Evolutionary conservation across 768 basidiomycete genomes (phyloP), one percentile per base, ranked within the genome.

Genomic region (Gymnopilus junonius): DNA sequence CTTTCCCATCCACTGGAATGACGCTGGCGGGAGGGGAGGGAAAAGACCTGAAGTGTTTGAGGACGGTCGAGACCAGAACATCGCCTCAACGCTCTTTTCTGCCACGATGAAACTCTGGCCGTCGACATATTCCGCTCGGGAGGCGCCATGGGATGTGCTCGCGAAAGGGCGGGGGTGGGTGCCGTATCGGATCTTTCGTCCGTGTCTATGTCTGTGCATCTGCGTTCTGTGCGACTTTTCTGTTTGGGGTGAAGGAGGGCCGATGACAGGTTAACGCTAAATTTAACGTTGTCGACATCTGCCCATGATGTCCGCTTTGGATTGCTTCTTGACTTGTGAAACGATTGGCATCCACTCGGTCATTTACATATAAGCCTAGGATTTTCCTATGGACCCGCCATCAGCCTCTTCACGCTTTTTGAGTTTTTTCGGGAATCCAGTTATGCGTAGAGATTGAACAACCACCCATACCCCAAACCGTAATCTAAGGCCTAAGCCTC

Each of bases 371-470:
- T 64, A 64, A 64, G 57, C 59, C 59, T 43, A 37, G 37, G 43
- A 45, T 4, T n/a, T 39, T 15, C 21, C 21, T 31, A 45, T 35
- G 17, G 32, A n/a, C 43, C 37, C 51, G 12, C 45, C 53, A 55
- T 55, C 58, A 45, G 59, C 63, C 63, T 58, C 57, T 51, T 55
- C 31, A 55, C 51, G 63, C 58, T 59, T 50, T 51, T 58, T 64
- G 58, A 48, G 53, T 51, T 53, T 54, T 58, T 6, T 23, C 48
- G 20, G 40, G 25, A 51, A 51, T 27, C 53, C 63, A 54, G 63
- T 59, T 59, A 64, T 64, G 63, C 63, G 54, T 64, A 58, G 63
- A 59, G 63, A 59, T 64, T 64, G 63, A 64, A 14, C 50, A 46
- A 42, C 32, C 27, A 6, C 39, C 48, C 50, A 39, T 46, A 29